These are phyloP conservation scores for Bertia moriformis DNA, from an alignment of 2,329 filamentous ascomycete species.

Conservation along the genomic window DNA sequence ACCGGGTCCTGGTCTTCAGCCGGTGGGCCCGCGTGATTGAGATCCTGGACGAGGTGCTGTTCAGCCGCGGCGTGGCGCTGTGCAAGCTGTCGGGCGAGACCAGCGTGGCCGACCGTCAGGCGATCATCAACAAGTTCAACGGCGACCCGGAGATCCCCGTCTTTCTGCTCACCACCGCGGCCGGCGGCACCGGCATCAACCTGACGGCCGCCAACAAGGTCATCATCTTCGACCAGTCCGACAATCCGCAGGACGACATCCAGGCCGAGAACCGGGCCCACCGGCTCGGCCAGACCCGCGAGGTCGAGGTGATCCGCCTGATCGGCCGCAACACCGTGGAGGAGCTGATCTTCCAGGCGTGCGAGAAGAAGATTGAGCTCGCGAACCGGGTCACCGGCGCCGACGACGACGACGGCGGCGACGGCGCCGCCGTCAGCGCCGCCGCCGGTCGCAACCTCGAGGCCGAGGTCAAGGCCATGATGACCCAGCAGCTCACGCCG, in stretches of 20 bases:
- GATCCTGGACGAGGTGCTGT: slow-evolving; percentile 71
- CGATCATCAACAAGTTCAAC: slow-evolving; percentile 77
- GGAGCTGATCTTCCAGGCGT: slow-evolving; percentile 81
- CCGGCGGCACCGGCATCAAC: slow-evolving; percentile 94
- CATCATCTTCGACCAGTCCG: slow-evolving; percentile 90
- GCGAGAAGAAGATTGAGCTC: slow-evolving; percentile 81
- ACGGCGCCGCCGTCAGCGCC: too few relatives aligned
- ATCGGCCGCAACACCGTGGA: slow-evolving; percentile 75
- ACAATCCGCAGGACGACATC: slow-evolving; percentile 96
- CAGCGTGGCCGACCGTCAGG: slow-evolving; percentile 68
- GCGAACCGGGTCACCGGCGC: slow-evolving; percentile 60
- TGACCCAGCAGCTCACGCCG: too few relatives aligned
- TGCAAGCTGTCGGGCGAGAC: slow-evolving; percentile 79
- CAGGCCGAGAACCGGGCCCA: slow-evolving; percentile 96
- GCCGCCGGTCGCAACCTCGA: neutral
- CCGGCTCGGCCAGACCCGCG: slow-evolving; percentile 76
- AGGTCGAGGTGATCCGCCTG: slow-evolving; percentile 79
- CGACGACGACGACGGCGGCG: too few relatives aligned
- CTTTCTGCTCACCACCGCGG: slow-evolving; percentile 84
- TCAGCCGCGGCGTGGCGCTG: slow-evolving; percentile 58
- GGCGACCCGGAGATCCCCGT: slow-evolving; percentile 64
- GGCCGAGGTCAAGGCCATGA: neutral
- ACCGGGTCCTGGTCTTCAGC: slow-evolving; percentile 79
- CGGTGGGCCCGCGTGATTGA: slow-evolving; percentile 88
- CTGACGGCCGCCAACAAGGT: slow-evolving; percentile 92